Evolutionary conservation across 352 stramenopile species (phyloP), one percentile per base, ranked within the genome.

Genomic region (Elongisporangium anandrum): DNA sequence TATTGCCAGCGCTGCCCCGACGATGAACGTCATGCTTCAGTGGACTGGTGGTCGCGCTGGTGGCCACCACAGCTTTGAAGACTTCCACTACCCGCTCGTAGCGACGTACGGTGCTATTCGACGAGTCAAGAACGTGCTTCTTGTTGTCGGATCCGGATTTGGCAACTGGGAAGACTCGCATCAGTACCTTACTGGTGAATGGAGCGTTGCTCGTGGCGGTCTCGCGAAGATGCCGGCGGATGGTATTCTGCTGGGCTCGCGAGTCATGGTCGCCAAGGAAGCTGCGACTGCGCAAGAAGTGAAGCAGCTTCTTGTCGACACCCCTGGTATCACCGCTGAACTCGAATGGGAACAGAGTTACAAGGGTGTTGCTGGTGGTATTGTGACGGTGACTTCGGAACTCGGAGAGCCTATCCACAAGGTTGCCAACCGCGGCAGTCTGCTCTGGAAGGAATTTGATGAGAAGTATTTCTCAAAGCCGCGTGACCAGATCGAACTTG

Each of bases 31-130:
- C 47, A 92, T 96, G 79, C 57, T 96, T 19, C 86, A 95, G 72
- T 96, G 88, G 86, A 95, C 88, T 45, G 87, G 84, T 10, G 85
- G 86, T 47, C 86, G 86, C 29, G 88, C 84, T 22, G 86, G 88
- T 69, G 86, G 88, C 13, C 88, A 95, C 68, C 86, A 96, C 74
- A 94, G 82, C 60, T 95, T 92, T 34, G 86, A 96, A 61, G 86
- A 96, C 67, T 94, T 96, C 59, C 88, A 95, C 69, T 53, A 79
- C 38, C 85, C 88, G 9, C 70, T 96, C 10, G 74, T 88, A 29
- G 64, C 68, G 17, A 83, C 80, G 54, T 95, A 95, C 67, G 81
- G 70, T 12, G 83, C 77, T 12, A 93, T 96, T 52, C 86, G 83
- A 52, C 75, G 81, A 22, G 70, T 88, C 13, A 52, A 70, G n/a